Evolutionary conservation across 768 basidiomycete species (phyloP).

Genomic region (Amanita molliuscula): DNA sequence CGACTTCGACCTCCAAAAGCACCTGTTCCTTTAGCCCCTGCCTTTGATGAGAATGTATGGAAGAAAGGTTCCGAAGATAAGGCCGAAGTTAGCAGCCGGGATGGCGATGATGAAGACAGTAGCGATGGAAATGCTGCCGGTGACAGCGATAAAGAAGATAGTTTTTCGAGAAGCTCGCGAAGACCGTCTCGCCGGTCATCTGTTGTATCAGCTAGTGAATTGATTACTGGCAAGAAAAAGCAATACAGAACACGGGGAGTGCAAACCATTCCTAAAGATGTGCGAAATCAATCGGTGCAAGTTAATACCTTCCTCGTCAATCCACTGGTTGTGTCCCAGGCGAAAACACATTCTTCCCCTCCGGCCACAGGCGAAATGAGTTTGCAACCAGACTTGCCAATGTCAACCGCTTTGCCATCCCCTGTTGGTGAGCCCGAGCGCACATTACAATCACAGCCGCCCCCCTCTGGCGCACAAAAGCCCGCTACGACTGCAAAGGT

Average conservation of each 20-base stretch:
- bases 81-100: conserved; percentile 62
- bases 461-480: conserved; percentile 5
- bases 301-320: conserved; percentile 22
- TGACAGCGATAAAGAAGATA: conserved; percentile 25
- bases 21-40: conserved; percentile 31
- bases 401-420: conserved; percentile 12
- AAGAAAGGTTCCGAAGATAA: conserved; percentile 39
- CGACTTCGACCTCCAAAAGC: conserved; percentile 35
- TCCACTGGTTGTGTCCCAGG: conserved; percentile 4
- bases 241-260: conserved; percentile 59
- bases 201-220: conserved; percentile 22
- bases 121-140: conserved; percentile 44
- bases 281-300: conserved; percentile 50
- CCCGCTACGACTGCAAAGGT: conserved; percentile 1
- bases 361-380: conserved; percentile 17
- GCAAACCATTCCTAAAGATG: conserved; percentile 54
- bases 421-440: conserved; percentile 10
- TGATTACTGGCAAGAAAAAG: conserved; percentile 33
- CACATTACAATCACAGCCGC: background rate
- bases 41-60: conserved; percentile 32
- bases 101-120: conserved; percentile 77
- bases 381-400: conserved; percentile 12
- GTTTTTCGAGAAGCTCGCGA: conserved; percentile 10
- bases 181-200: conserved; percentile 25
- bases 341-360: conserved; percentile 9